These are phyloP conservation scores for Drosera capensis DNA, from an alignment of 148 eudicot species.

Conservation along the genomic window DNA sequence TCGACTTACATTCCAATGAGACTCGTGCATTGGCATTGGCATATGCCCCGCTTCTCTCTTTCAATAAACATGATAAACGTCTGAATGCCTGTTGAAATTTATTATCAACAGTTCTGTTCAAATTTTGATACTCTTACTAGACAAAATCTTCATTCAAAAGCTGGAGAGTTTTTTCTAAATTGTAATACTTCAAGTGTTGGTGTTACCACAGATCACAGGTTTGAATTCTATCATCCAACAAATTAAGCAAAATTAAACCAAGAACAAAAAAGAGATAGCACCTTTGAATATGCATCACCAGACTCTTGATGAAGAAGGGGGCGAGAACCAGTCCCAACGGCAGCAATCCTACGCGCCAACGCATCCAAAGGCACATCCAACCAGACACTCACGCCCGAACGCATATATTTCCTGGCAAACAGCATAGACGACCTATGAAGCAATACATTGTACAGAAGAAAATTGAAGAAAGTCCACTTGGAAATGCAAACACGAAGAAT, in stretches of 20 bases:
- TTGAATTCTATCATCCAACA: not conserved
- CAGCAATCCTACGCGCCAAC: constrained; percentile 68
- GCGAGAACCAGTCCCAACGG: constrained; percentile 70
- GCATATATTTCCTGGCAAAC: constrained; percentile 65
- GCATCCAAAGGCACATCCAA: constrained; percentile 89
- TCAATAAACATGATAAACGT: constrained; percentile 44
- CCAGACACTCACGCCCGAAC: constrained; percentile 75
- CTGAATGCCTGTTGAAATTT: constrained; percentile 55
- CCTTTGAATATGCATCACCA: constrained; percentile 78
- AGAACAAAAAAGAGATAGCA: constrained; percentile 13
- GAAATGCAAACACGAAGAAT: no score
- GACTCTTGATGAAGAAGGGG: constrained; percentile 61
- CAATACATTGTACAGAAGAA: not conserved
- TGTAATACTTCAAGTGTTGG: no score
- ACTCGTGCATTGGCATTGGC: constrained; percentile 61
- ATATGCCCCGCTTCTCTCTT: constrained; percentile 69
- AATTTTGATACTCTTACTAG: no score
- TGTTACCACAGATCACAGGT: not conserved
- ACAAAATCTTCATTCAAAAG: no score
- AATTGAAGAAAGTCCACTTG: no score
- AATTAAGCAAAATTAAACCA: not conserved
- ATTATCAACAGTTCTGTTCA: no score
- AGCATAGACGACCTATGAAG: not conserved
- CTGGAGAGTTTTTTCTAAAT: no score
- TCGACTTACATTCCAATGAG: constrained; percentile 61